Evolutionary conservation across 257 asterid genomes (phyloP).

Genomic region (Echites panduratus): DNA sequence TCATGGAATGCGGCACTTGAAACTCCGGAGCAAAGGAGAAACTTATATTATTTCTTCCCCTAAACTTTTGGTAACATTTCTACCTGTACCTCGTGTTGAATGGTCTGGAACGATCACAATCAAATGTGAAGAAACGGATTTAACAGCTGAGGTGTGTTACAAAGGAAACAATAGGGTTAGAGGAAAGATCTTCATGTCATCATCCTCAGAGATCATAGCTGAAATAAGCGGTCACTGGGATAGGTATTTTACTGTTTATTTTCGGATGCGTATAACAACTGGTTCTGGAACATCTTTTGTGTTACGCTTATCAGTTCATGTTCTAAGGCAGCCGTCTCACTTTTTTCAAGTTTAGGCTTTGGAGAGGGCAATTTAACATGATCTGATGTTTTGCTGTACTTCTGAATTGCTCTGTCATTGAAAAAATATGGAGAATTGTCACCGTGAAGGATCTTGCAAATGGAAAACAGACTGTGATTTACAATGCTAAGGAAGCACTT

Average conservation of each 20-base stretch:
- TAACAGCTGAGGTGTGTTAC: constrained; percentile 61
- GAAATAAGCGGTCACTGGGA: constrained; percentile 84
- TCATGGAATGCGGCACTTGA: constrained; percentile 47
- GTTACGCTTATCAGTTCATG: too few species aligned
- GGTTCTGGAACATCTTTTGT: background rate
- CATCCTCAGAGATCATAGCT: constrained; percentile 44
- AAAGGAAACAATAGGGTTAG: constrained; percentile 40
- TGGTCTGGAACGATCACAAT: constrained; percentile 69
- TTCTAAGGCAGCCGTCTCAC: background rate
- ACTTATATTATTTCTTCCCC: constrained; percentile 70
- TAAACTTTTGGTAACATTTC: constrained; percentile 54
- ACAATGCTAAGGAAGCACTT: constrained; percentile 56
- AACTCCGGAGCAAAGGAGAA: constrained; percentile 48
- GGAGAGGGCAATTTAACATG: background rate
- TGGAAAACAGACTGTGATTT: constrained; percentile 42
- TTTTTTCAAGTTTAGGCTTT: background rate
- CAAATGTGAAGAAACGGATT: constrained; percentile 57
- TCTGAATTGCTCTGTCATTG: background rate
- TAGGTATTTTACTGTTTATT: constrained; percentile 25
- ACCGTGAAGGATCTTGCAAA: constrained; percentile 40
- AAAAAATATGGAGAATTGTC: constrained; percentile 37
- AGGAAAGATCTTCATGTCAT: constrained; percentile 52
- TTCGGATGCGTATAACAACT: background rate
- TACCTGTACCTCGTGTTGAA: constrained; percentile 63
- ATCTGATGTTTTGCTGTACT: background rate